Evolutionary conservation across 768 basidiomycete genomes (phyloP).

Genomic region (Coprinopsis marcescibilis): DNA sequence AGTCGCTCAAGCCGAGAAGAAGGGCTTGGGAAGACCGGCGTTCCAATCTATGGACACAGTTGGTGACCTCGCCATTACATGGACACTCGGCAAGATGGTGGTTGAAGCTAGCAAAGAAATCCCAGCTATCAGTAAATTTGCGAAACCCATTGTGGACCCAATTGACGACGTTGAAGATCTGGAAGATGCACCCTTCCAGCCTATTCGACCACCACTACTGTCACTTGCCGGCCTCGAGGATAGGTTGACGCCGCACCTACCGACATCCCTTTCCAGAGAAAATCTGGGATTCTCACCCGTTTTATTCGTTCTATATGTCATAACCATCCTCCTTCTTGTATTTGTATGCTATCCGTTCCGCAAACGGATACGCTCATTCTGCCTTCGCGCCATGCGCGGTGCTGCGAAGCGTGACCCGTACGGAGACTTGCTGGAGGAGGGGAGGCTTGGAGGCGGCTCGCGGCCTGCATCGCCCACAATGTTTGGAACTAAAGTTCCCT

Average conservation of each 20-base stretch:
- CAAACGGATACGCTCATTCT: slow-evolving; percentile 42
- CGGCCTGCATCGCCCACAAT: slow-evolving; percentile 27
- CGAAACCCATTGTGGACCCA: slow-evolving; percentile 65
- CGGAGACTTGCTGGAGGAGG: slow-evolving; percentile 49
- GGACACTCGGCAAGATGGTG: slow-evolving; percentile 99
- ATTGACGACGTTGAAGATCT: slow-evolving; percentile 57
- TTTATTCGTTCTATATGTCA: slow-evolving; percentile 50
- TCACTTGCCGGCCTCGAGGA: slow-evolving; percentile 59
- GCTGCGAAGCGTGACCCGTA: slow-evolving; percentile 30
- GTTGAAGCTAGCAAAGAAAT: slow-evolving; percentile 92
- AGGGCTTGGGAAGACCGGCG: slow-evolving; percentile 75
- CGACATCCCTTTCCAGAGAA: slow-evolving; percentile 51
- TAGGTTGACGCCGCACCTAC: slow-evolving; percentile 60
- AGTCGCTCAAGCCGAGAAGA: slow-evolving; percentile 67
- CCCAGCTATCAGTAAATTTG: slow-evolving; percentile 35
- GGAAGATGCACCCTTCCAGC: slow-evolving; percentile 48
- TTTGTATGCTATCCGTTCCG: slow-evolving; percentile 53
- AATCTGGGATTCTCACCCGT: slow-evolving; percentile 72
- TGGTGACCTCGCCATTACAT: slow-evolving; percentile 88
- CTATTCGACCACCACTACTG: slow-evolving; percentile 59
- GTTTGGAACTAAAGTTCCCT: slow-evolving; percentile 32
- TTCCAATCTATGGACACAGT: slow-evolving; percentile 95
- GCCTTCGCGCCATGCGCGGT: slow-evolving; percentile 38
- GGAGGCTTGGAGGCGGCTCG: slow-evolving; percentile 27
- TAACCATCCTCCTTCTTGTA: slow-evolving; percentile 36